Percentiles rank a stretch among this genome's conserved stretches.
Conservation (phyloP, 139 green algal species). For the Auxenochlorella pyrenoidosa region DNA sequence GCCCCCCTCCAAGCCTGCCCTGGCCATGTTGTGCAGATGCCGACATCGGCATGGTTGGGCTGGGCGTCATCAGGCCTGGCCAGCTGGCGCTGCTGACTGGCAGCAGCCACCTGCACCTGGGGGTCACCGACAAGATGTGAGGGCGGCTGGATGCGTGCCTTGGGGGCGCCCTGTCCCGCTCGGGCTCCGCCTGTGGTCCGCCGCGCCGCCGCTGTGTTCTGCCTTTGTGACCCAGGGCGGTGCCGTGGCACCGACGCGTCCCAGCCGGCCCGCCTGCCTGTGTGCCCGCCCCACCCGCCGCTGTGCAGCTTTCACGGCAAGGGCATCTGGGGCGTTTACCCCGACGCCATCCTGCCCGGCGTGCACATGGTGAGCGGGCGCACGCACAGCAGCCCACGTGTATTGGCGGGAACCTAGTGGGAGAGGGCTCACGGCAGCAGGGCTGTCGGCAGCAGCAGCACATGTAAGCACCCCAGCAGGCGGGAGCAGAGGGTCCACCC, state of each 20-base stretch:
- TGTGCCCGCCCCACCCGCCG: not conserved
- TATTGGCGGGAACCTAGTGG: no score
- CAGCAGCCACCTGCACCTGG: slow-evolving; percentile 84
- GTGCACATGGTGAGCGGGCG: slow-evolving; percentile 63
- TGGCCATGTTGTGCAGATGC: not conserved
- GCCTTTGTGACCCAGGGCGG: no score
- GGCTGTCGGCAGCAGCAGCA: no score
- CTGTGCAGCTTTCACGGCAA: slow-evolving; percentile 56
- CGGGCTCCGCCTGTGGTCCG: no score
- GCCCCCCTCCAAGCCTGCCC: no score
- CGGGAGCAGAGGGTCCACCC: no score
- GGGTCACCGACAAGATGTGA: slow-evolving; percentile 53
- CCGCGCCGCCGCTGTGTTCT: not conserved
- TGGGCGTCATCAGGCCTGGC: slow-evolving; percentile 72
- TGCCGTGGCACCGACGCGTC: no score
- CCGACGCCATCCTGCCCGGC: slow-evolving; percentile 68
- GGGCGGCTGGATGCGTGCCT: not conserved
- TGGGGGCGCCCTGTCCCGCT: not conserved
- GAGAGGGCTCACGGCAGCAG: no score
- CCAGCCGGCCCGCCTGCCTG: not conserved
- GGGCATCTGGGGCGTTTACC: slow-evolving; percentile 85
- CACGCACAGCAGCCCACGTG: no score
- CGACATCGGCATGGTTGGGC: slow-evolving; percentile 81
- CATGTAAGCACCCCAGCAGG: no score
- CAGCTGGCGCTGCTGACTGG: slow-evolving; percentile 86